Evolutionary conservation across 345 rosid genomes (phyloP), one percentile per base, ranked within the genome.

Genomic region (Noccaea caerulescens): DNA sequence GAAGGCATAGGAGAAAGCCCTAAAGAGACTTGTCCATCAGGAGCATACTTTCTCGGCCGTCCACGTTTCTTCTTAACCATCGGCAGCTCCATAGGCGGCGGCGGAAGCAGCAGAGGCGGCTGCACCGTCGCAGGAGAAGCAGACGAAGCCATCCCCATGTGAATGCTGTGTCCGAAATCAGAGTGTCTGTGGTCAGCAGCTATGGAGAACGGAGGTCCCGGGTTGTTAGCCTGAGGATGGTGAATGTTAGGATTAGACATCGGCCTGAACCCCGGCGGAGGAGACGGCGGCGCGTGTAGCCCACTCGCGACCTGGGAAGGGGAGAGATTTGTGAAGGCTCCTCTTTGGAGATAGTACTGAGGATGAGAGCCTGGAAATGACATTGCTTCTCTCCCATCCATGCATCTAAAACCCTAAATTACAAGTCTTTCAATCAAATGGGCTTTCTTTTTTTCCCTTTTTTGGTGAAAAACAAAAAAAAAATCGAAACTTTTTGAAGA

Each of bases 351-450:
- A 88, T 87, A 89, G 69, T 84, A 93, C 25, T 85, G 92, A 73
- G 91, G 37, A 75, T 93, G 87, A 32, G 89, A 87, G 69, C 91
- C 85, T 68, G 98, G 84, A 63, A 89, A 81, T 78, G 89, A 71
- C 90, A 89, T 89, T 56, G 89, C 98, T 83, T 92, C 99, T 83
- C 92, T 85, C 51, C 94, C 94, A 82, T 92, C 99, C 99, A 95
- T 95, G 87, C 96, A 95, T 90, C 83, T 83, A 94, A 88, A 55
- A 68, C 55, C 78, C 55, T 56, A 67, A 70, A 63, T 43, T 36
- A 61, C 73, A 62, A 66, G 27, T 53, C 73, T 27, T 58, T 43
- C 54, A 39, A 20, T 18, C 2, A 20, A 37, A 34, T 27, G 55
- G 55, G 63, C 23, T 20, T 20, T 20, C 23, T 20, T 20, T 12